These are phyloP conservation scores for Gleditsia sinensis DNA, from an alignment of 306 rosid species.

Conservation along the genomic window DNA sequence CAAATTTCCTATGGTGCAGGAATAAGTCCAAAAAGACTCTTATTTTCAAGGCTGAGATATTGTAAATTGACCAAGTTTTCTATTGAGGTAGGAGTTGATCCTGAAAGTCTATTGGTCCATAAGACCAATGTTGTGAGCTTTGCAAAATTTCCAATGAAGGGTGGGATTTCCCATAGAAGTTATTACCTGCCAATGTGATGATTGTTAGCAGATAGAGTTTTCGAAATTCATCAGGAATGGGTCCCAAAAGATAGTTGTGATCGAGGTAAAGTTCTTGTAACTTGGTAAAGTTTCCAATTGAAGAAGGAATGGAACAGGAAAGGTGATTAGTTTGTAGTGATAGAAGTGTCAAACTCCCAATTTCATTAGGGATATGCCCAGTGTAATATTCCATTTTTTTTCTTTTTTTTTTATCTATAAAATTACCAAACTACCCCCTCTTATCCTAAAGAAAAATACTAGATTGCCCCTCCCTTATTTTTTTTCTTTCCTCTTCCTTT, in stretches of 20 bases:
- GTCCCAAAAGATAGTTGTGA: background rate
- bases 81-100: background rate
- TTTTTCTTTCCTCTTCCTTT: no score
- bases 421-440: no score
- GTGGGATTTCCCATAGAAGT: background rate
- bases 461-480: no score
- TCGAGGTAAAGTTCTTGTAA: background rate
- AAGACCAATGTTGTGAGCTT: fast-evolving
- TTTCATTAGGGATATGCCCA: no score
- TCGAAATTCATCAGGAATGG: background rate
- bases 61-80: background rate
- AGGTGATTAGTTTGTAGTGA: no score
- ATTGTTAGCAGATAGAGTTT: background rate
- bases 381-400: no score
- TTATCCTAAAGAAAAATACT: no score
- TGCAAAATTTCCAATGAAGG: background rate
- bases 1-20: background rate
- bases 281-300: background rate
- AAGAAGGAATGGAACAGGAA: no score
- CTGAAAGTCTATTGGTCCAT: background rate
- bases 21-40: background rate
- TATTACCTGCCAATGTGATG: no score
- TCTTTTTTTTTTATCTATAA: no score
- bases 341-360: no score
- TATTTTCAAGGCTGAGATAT: fast-evolving